Base-by-base conservation (phyloP, 2,329 filamentous ascomycete species). In the Fusarium chlamydosporum region DNA sequence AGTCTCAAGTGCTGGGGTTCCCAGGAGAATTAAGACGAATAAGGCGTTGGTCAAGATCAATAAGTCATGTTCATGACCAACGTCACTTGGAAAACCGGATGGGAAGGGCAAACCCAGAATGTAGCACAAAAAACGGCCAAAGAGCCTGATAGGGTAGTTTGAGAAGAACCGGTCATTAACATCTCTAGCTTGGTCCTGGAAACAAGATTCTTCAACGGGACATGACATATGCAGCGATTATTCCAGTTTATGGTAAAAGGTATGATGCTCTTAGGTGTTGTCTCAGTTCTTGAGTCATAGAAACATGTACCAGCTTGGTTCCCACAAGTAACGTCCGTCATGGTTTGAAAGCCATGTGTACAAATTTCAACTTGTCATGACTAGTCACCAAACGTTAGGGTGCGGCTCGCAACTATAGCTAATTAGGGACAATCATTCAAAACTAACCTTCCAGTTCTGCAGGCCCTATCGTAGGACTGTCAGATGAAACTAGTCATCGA, bases 291-390 rank as follows among this genome's bases (percentile, higher is more conserved):
- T 18, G 16, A 11, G 11, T 20, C 18, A 29, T n/a, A 51, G 12
- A 1, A 18, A 23, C 13, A n/a, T 16, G 5, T 31, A 20, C 23
- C 16, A 13, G 12, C 8, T 15, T 37, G 6, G 11, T 27, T 38
- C 23, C 23, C 8, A 6, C 7, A 1, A 7, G 7, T 4, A 5
- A 3, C 2, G 1, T n/a, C 6, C 33, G 13, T 16, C 12, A 16
- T 15, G 31, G 12, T 7, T 33, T 27, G 7, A 11, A 11, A 11
- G 16, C n/a, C 26, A 18, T n/a, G 3, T 6, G 27, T n/a, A n/a
- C 16, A 15, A 3, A 27, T 6, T 7, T 7, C 7, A 11, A 26
- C 9, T 18, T 16, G 16, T 6, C 5, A 1, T 40, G 16, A 31
- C 42, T 57, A 35, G 27, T 2, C 43, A 20, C 9, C 3, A 45